Base-by-base conservation (phyloP, 2,329 filamentous ascomycete genomes). In the Xylaria sp. region DNA sequence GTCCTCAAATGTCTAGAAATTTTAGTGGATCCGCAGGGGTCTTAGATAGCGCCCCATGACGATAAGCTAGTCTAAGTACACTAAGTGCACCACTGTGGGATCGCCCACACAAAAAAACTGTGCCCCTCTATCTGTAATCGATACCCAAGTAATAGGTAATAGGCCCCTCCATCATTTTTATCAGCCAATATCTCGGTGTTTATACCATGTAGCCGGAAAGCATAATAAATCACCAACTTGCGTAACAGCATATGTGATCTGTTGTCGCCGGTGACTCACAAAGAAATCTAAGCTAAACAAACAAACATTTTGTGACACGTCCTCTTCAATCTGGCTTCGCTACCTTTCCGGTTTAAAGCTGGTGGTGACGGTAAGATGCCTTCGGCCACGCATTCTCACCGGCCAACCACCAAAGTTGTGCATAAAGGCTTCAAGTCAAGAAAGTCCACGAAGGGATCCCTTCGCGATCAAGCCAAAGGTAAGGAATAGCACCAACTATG, bases 371-470 rank as follows among this genome's bases (percentile, higher is more conserved):
- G 86, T 63, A 92, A 87, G 76, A 96, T 96, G 93, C 90, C 92
- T 78, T 87, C 89, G 81, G 85, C 86, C 78, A 83, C 84, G 74
- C 93, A 98, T 82, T 94, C 95, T 78, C 96, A 99, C 82, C 89
- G 95, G 80, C 93, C 93, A 78, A 98, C 94, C 67, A 97, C 94
- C 63, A 99, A 98, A 86, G 85, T 89, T 76, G 83, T 87, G 73
- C 90, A 97, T 83, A 99, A 99, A 85, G 81, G 91, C 29, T 99
- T 94, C 87, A 99, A 99, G 83, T 93, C 93, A 67, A 91, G 91
- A 79, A 94, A 97, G 84, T 89, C 94, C 48, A 93, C 93, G 70
- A 98, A 98, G 81, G 90, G 93, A 77, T 88, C 93, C 66, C 81
- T 98, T 78, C 93, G 96, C 79, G 93, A 97, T 72, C 86, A 90